Conservation (phyloP, 1,139 yeast genomes). For the Schwanniomyces etchellsii region DNA sequence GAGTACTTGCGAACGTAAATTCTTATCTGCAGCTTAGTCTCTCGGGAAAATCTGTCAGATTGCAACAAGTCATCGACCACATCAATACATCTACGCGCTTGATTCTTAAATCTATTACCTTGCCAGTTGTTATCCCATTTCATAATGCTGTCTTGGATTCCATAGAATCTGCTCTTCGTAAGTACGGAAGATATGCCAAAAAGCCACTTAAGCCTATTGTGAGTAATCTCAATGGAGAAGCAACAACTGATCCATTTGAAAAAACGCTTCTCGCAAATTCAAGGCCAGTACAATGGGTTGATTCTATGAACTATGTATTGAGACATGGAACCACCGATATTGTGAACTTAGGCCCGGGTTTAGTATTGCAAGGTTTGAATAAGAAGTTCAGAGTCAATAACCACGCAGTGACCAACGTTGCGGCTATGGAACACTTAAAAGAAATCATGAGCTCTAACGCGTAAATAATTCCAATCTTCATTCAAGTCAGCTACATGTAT, state of each 20-base stretch:
- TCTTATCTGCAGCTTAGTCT: conserved; percentile 37
- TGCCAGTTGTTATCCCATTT: conserved; percentile 52
- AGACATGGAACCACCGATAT: conserved; percentile 14
- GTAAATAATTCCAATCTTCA: too few species aligned
- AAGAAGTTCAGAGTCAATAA: conserved; percentile 11
- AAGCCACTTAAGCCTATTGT: conserved; percentile 21
- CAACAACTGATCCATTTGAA: conserved; percentile 14
- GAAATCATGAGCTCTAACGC: too few species aligned
- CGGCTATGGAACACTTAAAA: conserved; percentile 4
- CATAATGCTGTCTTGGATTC: conserved; percentile 36
- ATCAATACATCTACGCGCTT: conserved; percentile 13
- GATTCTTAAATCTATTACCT: conserved; percentile 19
- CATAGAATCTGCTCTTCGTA: conserved; percentile 27
- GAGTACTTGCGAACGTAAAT: conserved; percentile 39
- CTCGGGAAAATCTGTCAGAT: conserved; percentile 29
- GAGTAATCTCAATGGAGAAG: conserved; percentile 28
- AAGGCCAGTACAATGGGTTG: conserved; percentile 40
- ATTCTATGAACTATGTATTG: conserved; percentile 22
- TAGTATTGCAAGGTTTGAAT: conserved; percentile 21
- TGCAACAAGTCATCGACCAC: conserved; percentile 14
- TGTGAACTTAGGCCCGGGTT: conserved; percentile 37
- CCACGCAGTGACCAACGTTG: conserved; percentile 3
- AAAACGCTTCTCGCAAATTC: conserved; percentile 32
- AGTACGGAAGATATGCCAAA: conserved; percentile 10
- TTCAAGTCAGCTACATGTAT: too few species aligned